Base-by-base conservation (phyloP, 768 basidiomycete genomes). In the Psilocybe azurescens region DNA sequence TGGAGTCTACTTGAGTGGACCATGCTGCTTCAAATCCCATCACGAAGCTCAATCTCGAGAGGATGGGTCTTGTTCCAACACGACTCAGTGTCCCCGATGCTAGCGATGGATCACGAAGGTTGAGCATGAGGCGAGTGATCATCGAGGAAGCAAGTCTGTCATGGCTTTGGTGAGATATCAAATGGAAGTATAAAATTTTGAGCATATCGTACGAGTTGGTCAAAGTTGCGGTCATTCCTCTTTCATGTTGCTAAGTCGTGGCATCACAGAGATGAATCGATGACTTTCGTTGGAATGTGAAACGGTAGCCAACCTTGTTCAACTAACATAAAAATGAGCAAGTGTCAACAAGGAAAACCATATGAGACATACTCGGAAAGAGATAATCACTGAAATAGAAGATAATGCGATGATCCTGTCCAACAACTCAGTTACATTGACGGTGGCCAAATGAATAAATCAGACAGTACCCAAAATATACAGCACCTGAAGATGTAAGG, bases 61-160 rank as follows among this genome's bases (percentile, higher is more conserved):
- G 33, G 8, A 53, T 18, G 6, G 33, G 33, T 18, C 52, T 32
- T 32, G 29, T 11, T 7, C 20, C 7, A 7, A 11, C n/a, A 18
- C 13, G 52, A 18, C 8, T 33, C 5, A 13, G 16, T 10, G 16
- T 18, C 36, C 52, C 33, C 11, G 52, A 33, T 16, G 33, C 14
- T 18, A 53, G 30, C 33, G 52, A 36, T 36, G 56, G 56, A 33
- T 58, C 46, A 14, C 56, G 46, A 36, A 58, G 56, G 33, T 58
- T 58, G n/a, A 58, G 49, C 56, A 58, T 58, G 9, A 58, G 56
- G 10, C 56, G 56, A 48, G 56, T 48, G 33, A 39, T 49, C 56
- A 58, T 58, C 13, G 56, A 49, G 13, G 56, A 58, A 11, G 52
- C 52, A 3, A 53, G 52, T 24, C 52, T 53, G 52, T 33, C 28